Evolutionary conservation across 2,329 filamentous ascomycete genomes (phyloP).

Genomic region (Passalora sequoiae): DNA sequence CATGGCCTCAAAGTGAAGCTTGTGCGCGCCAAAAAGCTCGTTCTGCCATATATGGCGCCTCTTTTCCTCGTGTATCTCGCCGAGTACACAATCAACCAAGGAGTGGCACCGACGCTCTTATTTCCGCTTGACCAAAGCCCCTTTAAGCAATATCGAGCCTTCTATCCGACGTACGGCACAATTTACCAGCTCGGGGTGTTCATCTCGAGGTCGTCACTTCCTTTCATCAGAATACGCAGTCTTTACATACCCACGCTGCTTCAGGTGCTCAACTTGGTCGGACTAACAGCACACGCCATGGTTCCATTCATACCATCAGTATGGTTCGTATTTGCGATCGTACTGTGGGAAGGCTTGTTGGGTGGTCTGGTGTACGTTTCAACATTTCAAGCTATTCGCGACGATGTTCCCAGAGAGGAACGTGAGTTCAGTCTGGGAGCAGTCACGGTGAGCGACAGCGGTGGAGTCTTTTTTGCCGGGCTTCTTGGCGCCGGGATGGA

Average conservation of each 20-base stretch:
- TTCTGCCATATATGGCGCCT: slow-evolving; percentile 68
- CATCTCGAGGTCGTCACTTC: slow-evolving; percentile 83
- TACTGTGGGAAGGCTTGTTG: slow-evolving; percentile 92
- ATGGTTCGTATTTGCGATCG: slow-evolving; percentile 74
- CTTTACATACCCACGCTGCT: slow-evolving; percentile 79
- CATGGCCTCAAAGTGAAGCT: slow-evolving; percentile 41
- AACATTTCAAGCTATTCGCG: slow-evolving; percentile 90
- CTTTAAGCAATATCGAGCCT: slow-evolving; percentile 74
- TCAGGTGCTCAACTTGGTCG: slow-evolving; percentile 69
- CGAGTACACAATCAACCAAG: slow-evolving; percentile 97
- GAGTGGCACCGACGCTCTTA: slow-evolving; percentile 80
- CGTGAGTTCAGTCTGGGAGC: slow-evolving; percentile 88
- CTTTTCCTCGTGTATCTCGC: slow-evolving; percentile 88
- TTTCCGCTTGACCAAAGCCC: slow-evolving; percentile 74
- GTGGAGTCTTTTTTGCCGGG: slow-evolving; percentile 81
- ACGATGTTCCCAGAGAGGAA: slow-evolving; percentile 69
- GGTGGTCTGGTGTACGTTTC: slow-evolving; percentile 93
- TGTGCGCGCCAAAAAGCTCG: slow-evolving; percentile 41
- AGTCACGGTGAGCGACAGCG: slow-evolving; percentile 87
- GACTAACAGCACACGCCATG: slow-evolving; percentile 72
- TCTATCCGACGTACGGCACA: slow-evolving; percentile 92
- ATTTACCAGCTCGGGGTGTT: slow-evolving; percentile 96
- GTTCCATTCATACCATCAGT: slow-evolving; percentile 73
- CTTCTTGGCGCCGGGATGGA: slow-evolving; percentile 80
- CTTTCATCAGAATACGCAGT: slow-evolving; percentile 73